Conservation (phyloP, 1,284 basidiomycete species). For the Athelia psychrophila region DNA sequence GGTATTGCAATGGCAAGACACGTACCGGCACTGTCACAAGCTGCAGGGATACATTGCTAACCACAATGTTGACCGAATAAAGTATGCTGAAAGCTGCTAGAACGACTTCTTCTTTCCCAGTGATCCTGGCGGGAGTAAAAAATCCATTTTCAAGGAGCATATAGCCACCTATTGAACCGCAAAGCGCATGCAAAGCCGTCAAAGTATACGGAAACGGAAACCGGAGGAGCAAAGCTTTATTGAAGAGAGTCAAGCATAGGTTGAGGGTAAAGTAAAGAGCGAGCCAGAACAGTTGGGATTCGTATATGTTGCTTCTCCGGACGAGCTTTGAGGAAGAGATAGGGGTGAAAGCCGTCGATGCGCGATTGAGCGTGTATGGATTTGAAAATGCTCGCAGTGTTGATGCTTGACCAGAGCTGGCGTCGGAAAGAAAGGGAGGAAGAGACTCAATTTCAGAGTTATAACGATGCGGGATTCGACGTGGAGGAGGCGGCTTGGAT, state of each 20-base stretch:
- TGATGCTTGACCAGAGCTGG: no score
- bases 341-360: conserved; percentile 5
- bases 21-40: conserved; percentile 89
- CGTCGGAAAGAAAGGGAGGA: no score
- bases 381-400: neutral
- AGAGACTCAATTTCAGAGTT: no score
- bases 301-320: conserved; percentile 3
- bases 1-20: conserved; percentile 14
- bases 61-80: conserved; percentile 90
- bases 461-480: no score
- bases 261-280: conserved; percentile 86
- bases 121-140: conserved; percentile 62
- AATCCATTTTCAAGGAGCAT: conserved; percentile 57
- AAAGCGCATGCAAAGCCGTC: conserved; percentile 85
- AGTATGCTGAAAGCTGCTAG: conserved; percentile 80
- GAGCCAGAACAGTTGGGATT: conserved; percentile 60
- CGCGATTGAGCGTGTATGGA: conserved; percentile 4
- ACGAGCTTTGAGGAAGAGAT: conserved; percentile 1
- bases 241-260: conserved; percentile 86
- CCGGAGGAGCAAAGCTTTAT: conserved; percentile 84
- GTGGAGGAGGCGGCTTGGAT: no score
- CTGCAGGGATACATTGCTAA: conserved; percentile 86
- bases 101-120: conserved; percentile 53
- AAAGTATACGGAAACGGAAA: conserved; percentile 94
- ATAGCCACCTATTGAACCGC: conserved; percentile 78